These are phyloP conservation scores for Astragalus glycyphyllos DNA, from an alignment of 306 rosid species.

Conservation along the genomic window DNA sequence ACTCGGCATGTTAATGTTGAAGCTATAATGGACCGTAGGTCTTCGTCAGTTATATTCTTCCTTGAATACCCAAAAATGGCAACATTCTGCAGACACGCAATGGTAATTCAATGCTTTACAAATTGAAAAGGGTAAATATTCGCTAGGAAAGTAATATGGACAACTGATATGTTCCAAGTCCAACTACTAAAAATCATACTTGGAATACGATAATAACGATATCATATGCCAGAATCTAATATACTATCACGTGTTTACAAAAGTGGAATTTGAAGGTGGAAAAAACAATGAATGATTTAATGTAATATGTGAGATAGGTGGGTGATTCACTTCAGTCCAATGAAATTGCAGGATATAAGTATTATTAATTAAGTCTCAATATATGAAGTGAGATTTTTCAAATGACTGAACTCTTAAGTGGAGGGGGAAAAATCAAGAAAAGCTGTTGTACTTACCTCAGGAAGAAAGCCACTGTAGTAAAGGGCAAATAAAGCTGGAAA, in stretches of 20 bases:
- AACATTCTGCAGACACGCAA: slow-evolving; percentile 71
- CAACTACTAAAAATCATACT: not conserved
- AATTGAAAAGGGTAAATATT: slow-evolving; percentile 27
- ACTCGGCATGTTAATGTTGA: slow-evolving; percentile 91
- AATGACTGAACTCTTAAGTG: slow-evolving; percentile 15
- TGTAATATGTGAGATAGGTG: not conserved
- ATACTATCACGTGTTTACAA: slow-evolving; percentile 2
- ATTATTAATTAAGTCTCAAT: slow-evolving; percentile 1
- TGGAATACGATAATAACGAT: not conserved
- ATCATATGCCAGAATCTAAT: slow-evolving; percentile 25
- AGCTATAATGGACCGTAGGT: slow-evolving; percentile 77
- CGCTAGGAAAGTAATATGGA: slow-evolving; percentile 16
- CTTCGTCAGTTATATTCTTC: slow-evolving; percentile 78
- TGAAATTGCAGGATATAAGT: not conserved
- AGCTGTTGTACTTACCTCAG: slow-evolving; percentile 79
- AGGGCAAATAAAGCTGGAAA: slow-evolving; percentile 94
- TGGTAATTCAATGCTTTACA: slow-evolving; percentile 30
- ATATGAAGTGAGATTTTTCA: slow-evolving; percentile 20
- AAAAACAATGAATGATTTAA: slow-evolving; percentile 17
- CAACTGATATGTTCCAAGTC: not conserved
- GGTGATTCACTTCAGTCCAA: slow-evolving; percentile 21
- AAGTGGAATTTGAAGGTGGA: not conserved
- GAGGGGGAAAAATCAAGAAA: slow-evolving; percentile 11
- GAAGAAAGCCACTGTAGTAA: slow-evolving; percentile 90
- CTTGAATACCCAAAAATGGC: slow-evolving; percentile 91